These are phyloP conservation scores for Cystobasidiopsis lactophilus DNA, from an alignment of 768 basidiomycete species.

Conservation along the genomic window DNA sequence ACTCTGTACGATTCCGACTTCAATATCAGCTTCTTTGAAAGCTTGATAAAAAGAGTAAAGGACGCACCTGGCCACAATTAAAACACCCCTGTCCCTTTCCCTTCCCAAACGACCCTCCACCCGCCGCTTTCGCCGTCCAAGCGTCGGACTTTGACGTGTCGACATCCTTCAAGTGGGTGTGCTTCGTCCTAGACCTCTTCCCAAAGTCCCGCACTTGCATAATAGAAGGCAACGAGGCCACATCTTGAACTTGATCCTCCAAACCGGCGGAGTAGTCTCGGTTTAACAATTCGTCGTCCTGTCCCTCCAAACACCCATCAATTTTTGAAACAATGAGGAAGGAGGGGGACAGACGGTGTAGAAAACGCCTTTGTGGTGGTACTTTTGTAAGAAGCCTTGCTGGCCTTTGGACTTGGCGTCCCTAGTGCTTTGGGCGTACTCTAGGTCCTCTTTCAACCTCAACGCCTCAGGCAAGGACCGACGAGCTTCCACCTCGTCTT, in stretches of 20 bases:
- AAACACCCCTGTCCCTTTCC: too few species aligned
- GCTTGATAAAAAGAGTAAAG: too few species aligned
- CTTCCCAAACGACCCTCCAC: too few species aligned
- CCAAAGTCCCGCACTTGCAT: constrained; percentile 62
- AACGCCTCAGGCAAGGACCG: constrained; percentile 84
- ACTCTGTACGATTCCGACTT: too few species aligned
- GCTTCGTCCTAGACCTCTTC: constrained; percentile 77
- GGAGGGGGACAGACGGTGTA: constrained; percentile 44
- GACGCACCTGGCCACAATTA: too few species aligned
- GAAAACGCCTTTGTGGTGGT: constrained; percentile 98
- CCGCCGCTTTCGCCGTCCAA: too few species aligned
- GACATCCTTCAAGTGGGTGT: constrained; percentile 61
- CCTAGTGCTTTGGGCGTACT: constrained; percentile 55
- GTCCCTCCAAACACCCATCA: not conserved
- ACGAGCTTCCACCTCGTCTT: constrained; percentile 74
- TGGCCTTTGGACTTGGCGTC: constrained; percentile 36
- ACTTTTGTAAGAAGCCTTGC: constrained; percentile 87
- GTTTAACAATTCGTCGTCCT: constrained; percentile 73
- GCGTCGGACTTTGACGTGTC: constrained; percentile 14
- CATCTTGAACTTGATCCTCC: constrained; percentile 56
- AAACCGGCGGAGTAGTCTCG: constrained; percentile 70
- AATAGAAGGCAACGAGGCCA: constrained; percentile 69
- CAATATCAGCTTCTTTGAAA: too few species aligned
- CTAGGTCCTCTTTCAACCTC: constrained; percentile 73
- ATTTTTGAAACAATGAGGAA: not conserved